Conservation (phyloP, 495 filamentous ascomycete genomes). For the Neurospora sp. region DNA sequence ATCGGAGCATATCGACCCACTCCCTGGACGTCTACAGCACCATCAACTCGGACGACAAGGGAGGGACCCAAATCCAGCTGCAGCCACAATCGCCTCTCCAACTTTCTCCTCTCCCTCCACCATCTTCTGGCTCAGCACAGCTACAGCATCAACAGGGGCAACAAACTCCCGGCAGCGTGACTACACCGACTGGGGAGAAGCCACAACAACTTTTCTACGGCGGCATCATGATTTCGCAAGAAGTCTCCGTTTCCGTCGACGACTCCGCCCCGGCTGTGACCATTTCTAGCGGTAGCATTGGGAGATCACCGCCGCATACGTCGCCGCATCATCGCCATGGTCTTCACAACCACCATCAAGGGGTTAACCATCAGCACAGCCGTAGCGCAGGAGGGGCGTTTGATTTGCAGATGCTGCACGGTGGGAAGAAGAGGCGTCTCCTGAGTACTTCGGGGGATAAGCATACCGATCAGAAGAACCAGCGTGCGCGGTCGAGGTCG, state of each 20-base stretch:
- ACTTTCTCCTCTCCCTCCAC: not conserved
- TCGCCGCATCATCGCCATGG: not conserved
- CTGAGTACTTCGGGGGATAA: not conserved
- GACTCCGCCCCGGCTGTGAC: not conserved
- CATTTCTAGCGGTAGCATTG: not conserved
- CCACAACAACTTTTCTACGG: slow-evolving; percentile 12
- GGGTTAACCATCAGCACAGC: not conserved
- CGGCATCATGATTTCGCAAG: slow-evolving; percentile 35
- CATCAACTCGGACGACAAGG: not conserved
- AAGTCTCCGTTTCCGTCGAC: slow-evolving; percentile 25
- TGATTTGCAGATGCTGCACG: not conserved
- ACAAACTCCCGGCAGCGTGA: not conserved
- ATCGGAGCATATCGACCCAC: slow-evolving; percentile 8
- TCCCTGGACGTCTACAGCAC: slow-evolving; percentile 1
- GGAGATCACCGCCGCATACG: not conserved
- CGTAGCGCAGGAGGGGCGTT: not conserved
- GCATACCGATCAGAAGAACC: not conserved
- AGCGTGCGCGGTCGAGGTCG: not conserved
- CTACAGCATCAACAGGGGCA: not conserved
- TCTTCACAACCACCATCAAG: not conserved
- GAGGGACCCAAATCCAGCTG: not conserved
- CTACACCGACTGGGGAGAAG: not conserved
- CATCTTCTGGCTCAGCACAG: not conserved
- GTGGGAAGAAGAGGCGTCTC: not conserved
- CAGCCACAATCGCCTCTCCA: not conserved